phyloP scores from a whole-genome alignment of 257 asterid species.

The Leptodermis oblonga region DNA sequence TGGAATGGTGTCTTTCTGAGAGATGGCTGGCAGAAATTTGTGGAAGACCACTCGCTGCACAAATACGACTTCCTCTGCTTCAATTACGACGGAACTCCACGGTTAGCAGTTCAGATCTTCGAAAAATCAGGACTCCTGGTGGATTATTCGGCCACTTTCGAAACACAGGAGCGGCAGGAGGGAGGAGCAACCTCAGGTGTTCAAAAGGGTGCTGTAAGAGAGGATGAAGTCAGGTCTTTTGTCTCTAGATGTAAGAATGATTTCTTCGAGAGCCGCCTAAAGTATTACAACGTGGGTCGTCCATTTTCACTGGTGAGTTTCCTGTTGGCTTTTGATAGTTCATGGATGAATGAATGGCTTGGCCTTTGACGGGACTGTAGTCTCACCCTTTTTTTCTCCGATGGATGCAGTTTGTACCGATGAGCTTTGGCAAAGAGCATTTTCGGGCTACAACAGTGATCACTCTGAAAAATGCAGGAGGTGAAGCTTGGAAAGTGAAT shows the following conservation, averaged over 20 bases:
- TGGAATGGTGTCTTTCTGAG: background rate
- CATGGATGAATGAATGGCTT: too few relatives aligned
- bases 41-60: background rate
- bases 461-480: constrained; percentile 3
- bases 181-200: background rate
- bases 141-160: background rate
- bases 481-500: constrained; percentile 17
- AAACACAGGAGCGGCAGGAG: background rate
- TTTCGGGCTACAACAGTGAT: background rate
- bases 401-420: constrained; percentile 14
- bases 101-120: constrained; percentile 5
- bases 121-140: background rate
- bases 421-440: background rate
- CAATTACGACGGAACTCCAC: constrained; percentile 7
- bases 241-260: background rate
- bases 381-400: background rate
- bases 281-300: constrained; percentile 9
- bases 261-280: constrained; percentile 7
- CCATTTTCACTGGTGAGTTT: constrained; percentile 16
- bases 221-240: background rate
- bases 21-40: constrained; percentile 16
- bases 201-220: background rate
- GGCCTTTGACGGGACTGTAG: too few relatives aligned
- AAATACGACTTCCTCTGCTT: constrained; percentile 1
- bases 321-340: background rate